phyloP scores from a whole-genome alignment of 805 yeast species.

The Suhomyces tanzawaensis region DNA sequence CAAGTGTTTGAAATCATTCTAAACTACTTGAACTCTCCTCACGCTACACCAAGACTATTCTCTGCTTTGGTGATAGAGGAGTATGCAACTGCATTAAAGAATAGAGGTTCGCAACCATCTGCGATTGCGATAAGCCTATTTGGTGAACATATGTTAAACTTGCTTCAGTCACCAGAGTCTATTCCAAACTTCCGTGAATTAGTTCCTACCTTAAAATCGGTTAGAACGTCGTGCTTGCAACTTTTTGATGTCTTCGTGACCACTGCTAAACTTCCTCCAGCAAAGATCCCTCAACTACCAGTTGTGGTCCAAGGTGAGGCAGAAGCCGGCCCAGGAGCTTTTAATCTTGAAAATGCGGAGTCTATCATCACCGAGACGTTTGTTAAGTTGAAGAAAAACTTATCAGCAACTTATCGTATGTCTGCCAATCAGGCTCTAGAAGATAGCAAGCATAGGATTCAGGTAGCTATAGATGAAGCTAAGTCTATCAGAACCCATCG shows the following conservation, averaged over 20 bases:
- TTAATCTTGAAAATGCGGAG: constrained; percentile 75
- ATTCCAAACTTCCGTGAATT: constrained; percentile 73
- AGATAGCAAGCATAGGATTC: constrained; percentile 71
- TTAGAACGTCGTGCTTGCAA: constrained; percentile 85
- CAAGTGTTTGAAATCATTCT: constrained; percentile 38
- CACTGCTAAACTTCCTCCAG: constrained; percentile 67
- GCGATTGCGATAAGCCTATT: constrained; percentile 21
- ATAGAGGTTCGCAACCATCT: constrained; percentile 13
- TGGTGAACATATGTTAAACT: constrained; percentile 26
- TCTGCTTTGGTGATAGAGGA: constrained; percentile 70
- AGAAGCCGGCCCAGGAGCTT: constrained; percentile 93
- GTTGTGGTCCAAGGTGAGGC: constrained; percentile 90
- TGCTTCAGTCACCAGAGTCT: constrained; percentile 40
- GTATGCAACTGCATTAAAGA: constrained; percentile 43
- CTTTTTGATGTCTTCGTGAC: constrained; percentile 75
- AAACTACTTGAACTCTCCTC: constrained; percentile 53
- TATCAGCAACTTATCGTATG: constrained; percentile 70
- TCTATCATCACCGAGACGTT: constrained; percentile 61
- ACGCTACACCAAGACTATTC: constrained; percentile 78
- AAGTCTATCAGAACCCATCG: constrained; percentile 49
- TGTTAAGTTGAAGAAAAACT: constrained; percentile 57
- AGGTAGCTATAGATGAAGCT: constrained; percentile 67
- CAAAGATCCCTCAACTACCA: constrained; percentile 77
- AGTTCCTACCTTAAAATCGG: constrained; percentile 79
- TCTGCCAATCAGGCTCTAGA: constrained; percentile 69